phyloP scores from a whole-genome alignment of 2,329 filamentous ascomycete species.

The Elsinoe arachidis region DNA sequence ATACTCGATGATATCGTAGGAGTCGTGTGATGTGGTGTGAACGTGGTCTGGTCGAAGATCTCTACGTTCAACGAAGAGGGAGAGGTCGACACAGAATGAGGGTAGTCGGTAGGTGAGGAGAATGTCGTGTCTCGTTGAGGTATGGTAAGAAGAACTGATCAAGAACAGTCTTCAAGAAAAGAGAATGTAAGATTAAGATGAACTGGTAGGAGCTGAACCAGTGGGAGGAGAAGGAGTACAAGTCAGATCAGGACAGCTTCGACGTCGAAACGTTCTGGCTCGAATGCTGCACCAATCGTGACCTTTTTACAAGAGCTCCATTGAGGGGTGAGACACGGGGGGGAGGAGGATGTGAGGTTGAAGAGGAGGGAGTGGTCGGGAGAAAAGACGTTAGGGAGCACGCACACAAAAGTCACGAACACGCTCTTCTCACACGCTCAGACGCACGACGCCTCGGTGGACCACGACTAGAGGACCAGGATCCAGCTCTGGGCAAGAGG shows the following conservation, averaged over 20 bases:
- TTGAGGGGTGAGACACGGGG: conserved; percentile 13
- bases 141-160: not conserved
- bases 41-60: conserved; percentile 16
- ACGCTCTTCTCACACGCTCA: not conserved
- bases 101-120: conserved; percentile 1
- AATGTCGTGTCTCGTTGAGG: conserved; percentile 1
- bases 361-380: conserved; percentile 11
- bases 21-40: not conserved
- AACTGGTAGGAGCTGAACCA: conserved; percentile 9
- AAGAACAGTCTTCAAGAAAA: conserved; percentile 1
- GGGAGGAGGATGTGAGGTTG: conserved; percentile 6
- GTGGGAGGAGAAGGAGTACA: not conserved
- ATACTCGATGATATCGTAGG: conserved; percentile 19
- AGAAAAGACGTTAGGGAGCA: conserved; percentile 14
- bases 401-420: conserved; percentile 8
- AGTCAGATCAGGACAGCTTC: conserved; percentile 11
- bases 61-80: conserved; percentile 36
- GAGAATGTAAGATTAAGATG: not conserved
- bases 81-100: conserved; percentile 24
- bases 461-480: not conserved
- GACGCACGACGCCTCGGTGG: conserved; percentile 6
- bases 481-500: not conserved
- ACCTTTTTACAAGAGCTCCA: conserved; percentile 12
- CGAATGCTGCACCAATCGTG: conserved; percentile 11
- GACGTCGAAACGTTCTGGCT: conserved; percentile 9